These are phyloP conservation scores for Codiaeum variegatum DNA, from an alignment of 441 rosid genomes.

Conservation along the genomic window DNA sequence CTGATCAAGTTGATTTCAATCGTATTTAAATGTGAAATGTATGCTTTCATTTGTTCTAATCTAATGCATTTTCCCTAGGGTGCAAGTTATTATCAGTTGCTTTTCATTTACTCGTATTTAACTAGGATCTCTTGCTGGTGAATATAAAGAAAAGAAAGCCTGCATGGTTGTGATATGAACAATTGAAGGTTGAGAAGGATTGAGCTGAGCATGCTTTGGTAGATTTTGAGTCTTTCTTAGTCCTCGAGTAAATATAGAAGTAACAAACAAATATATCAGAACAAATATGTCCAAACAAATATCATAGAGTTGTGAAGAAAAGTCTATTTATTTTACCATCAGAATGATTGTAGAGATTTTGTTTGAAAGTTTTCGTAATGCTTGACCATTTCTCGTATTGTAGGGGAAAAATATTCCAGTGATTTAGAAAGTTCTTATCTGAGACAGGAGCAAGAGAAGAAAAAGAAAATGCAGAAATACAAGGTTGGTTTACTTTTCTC, in stretches of 20 bases:
- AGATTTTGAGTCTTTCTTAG: not conserved
- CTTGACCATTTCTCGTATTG: slow-evolving; percentile 10
- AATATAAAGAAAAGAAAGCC: slow-evolving; percentile 1
- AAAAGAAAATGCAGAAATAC: slow-evolving; percentile 53
- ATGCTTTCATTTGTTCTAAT: not conserved
- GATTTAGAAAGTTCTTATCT: slow-evolving; percentile 55
- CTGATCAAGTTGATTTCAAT: slow-evolving; percentile 2
- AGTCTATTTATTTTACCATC: not conserved
- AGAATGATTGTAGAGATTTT: slow-evolving; percentile 2
- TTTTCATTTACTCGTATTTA: not conserved
- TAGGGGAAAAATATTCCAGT: slow-evolving; percentile 40
- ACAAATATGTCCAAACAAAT: not conserved
- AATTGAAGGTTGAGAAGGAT: slow-evolving; percentile 6
- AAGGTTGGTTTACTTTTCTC: slow-evolving; percentile 43
- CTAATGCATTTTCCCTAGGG: slow-evolving; percentile 2
- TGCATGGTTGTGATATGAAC: not conserved
- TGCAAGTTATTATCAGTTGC: not conserved
- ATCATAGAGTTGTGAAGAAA: not conserved
- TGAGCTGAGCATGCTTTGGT: not conserved
- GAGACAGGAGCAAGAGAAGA: slow-evolving; percentile 56
- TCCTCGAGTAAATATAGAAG: slow-evolving; percentile 5
- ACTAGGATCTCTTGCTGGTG: not conserved
- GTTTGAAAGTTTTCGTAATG: not conserved
- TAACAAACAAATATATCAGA: not conserved
- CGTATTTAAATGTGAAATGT: not conserved